Percentiles rank a stretch among this genome's conserved stretches.
Evolutionary conservation across 306 rosid species (phyloP).

Genomic region (Crataegus laevigata): DNA sequence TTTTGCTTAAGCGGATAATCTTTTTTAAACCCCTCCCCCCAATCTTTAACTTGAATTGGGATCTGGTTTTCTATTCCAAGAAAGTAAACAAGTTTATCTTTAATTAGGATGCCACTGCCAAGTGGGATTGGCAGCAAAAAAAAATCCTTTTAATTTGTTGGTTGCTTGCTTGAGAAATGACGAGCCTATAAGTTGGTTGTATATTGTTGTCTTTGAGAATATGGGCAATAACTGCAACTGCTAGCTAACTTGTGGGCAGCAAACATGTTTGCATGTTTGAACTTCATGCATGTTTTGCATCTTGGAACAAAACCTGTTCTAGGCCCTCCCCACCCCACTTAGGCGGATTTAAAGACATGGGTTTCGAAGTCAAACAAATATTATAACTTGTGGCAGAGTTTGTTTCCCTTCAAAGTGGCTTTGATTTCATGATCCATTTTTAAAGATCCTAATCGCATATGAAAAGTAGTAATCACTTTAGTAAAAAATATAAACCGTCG

Average conservation of each 20-base stretch:
- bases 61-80: conserved; percentile 9
- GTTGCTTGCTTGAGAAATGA: conserved; percentile 20
- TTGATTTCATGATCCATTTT: conserved; percentile 3
- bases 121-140: conserved; percentile 25
- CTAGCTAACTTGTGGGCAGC: conserved; percentile 27
- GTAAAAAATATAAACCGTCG: background rate
- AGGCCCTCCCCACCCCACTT: background rate
- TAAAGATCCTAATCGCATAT: conserved; percentile 14
- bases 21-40: conserved; percentile 15
- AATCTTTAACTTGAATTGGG: conserved; percentile 10
- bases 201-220: background rate
- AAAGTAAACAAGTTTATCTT: conserved; percentile 46
- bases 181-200: conserved; percentile 20
- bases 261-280: conserved; percentile 27
- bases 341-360: background rate
- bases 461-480: background rate
- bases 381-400: conserved; percentile 10
- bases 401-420: conserved; percentile 8
- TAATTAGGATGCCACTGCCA: conserved; percentile 35
- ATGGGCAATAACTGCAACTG: conserved; percentile 5
- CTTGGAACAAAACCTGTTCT: conserved; percentile 15
- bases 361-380: background rate
- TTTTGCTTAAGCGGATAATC: conserved; percentile 45
- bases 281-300: conserved; percentile 34
- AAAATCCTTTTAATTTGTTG: background rate